Evolutionary conservation across 805 yeast genomes (phyloP).

Genomic region (Spathaspora passalidarum): DNA sequence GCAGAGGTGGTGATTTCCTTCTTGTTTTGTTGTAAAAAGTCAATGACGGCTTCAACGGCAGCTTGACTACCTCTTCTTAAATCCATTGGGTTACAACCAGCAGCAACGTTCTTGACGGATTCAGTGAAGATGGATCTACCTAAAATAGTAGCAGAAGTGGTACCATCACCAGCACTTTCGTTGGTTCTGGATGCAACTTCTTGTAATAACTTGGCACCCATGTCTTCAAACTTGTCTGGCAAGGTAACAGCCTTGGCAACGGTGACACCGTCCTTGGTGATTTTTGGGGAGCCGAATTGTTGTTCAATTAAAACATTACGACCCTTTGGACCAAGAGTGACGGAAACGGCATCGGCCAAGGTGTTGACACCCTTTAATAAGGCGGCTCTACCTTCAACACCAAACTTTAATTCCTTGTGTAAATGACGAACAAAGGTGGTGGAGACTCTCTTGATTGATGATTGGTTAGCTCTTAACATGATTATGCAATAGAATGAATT

Average conservation of each 20-base stretch:
- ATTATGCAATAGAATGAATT: slow-evolving; percentile 3
- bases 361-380: slow-evolving; percentile 90
- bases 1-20: slow-evolving; percentile 90
- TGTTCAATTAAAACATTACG: slow-evolving; percentile 96
- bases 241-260: slow-evolving; percentile 85
- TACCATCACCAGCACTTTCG: slow-evolving; percentile 98
- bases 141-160: slow-evolving; percentile 94
- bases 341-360: slow-evolving; percentile 93
- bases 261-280: slow-evolving; percentile 98
- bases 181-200: slow-evolving; percentile 97
- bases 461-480: slow-evolving; percentile 48
- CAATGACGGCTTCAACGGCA: slow-evolving; percentile 91
- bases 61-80: slow-evolving; percentile 96
- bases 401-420: slow-evolving; percentile 94
- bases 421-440: slow-evolving; percentile 45
- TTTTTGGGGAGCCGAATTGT: slow-evolving; percentile 94
- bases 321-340: slow-evolving; percentile 97
- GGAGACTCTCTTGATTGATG: slow-evolving; percentile 37
- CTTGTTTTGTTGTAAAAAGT: slow-evolving; percentile 78
- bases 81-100: slow-evolving; percentile 99
- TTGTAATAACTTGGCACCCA: slow-evolving; percentile 93
- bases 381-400: slow-evolving; percentile 97
- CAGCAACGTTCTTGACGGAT: slow-evolving; percentile 94
- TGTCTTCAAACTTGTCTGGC: slow-evolving; percentile 88
- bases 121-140: slow-evolving; percentile 96